Conservation (phyloP, 2,329 filamentous ascomycete species). For the Botryotinia globosa region DNA sequence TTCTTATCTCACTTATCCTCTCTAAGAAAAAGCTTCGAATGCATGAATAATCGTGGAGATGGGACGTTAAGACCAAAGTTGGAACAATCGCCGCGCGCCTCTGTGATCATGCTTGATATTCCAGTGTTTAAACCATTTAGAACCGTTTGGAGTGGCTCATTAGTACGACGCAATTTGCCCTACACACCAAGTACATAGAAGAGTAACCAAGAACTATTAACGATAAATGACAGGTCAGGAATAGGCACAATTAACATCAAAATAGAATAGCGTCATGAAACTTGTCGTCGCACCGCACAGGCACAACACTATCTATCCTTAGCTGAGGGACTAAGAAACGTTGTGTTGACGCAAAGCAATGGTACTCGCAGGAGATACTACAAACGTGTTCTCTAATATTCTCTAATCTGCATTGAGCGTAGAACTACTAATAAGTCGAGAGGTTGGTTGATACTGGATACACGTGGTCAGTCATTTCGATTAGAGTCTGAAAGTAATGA, state of each 20-base stretch:
- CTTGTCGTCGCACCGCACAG: constrained; percentile 2
- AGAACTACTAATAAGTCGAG: background rate
- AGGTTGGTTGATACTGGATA: background rate
- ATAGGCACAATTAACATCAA: constrained; percentile 8
- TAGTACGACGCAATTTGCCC: background rate
- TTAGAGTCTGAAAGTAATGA: constrained; percentile 8
- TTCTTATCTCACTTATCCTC: constrained; percentile 7
- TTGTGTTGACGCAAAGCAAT: constrained; percentile 14
- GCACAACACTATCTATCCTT: constrained; percentile 9
- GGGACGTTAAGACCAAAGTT: constrained; percentile 15
- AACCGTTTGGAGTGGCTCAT: constrained; percentile 9
- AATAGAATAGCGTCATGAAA: constrained; percentile 4
- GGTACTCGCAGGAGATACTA: constrained; percentile 2
- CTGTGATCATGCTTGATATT: constrained; percentile 4
- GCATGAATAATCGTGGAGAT: constrained; percentile 17
- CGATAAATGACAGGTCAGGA: constrained; percentile 15
- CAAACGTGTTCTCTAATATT: background rate
- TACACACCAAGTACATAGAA: background rate
- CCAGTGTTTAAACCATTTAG: constrained; percentile 15
- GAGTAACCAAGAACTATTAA: background rate
- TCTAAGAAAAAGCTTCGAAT: constrained; percentile 5
- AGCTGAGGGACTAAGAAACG: background rate
- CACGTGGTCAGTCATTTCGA: background rate
- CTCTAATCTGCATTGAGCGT: background rate
- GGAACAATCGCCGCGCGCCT: constrained; percentile 22